These are phyloP conservation scores for Nicotiana paniculata DNA, from an alignment of 257 asterid genomes.

Conservation along the genomic window DNA sequence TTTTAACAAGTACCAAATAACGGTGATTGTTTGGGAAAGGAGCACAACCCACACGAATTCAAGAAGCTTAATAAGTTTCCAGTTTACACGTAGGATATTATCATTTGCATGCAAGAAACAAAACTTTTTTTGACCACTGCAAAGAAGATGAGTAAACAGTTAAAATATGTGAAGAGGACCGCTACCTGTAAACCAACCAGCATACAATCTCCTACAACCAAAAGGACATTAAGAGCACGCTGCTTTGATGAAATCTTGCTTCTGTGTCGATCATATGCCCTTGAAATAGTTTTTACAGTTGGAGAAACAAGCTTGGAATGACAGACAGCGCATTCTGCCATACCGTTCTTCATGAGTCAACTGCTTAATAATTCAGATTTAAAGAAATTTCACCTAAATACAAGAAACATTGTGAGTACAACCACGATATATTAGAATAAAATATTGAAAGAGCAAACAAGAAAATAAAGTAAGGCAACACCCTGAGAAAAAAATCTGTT, in stretches of 20 bases:
- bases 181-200: slow-evolving; percentile 71
- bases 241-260: slow-evolving; percentile 63
- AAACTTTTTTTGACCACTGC: neutral
- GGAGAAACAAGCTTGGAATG: slow-evolving; percentile 72
- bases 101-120: neutral
- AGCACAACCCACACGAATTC: neutral
- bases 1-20: neutral
- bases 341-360: slow-evolving; percentile 49
- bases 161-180: neutral
- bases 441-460: neutral
- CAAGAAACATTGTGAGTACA: neutral
- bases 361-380: neutral
- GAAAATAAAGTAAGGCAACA: neutral
- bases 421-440: neutral
- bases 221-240: slow-evolving; percentile 54
- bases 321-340: slow-evolving; percentile 81
- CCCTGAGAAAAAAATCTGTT: neutral
- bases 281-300: slow-evolving; percentile 49
- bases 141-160: neutral
- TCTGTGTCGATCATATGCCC: slow-evolving; percentile 68
- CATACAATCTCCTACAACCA: slow-evolving; percentile 70
- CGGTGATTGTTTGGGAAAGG: neutral
- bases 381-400: neutral
- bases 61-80: neutral
- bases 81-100: neutral